A percentile compares a stretch with the other conserved stretches of the same genome.
Conservation (phyloP, 768 basidiomycete species). For the Podaxis pistillaris region DNA sequence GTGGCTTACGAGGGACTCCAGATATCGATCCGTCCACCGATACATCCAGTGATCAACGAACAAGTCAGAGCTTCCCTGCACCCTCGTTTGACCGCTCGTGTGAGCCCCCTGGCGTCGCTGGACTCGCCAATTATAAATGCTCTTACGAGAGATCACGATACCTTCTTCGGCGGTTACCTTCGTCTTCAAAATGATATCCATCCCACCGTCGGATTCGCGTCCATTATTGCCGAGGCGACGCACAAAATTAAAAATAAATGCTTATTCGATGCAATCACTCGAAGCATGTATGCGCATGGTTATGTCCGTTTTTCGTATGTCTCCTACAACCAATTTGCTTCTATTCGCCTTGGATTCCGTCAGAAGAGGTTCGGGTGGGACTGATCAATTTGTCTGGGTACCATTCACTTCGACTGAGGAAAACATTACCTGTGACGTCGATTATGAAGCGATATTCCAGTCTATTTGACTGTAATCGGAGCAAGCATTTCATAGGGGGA, state of each 20-base stretch:
- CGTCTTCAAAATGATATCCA: not conserved
- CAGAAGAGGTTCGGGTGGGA: not conserved
- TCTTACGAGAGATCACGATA: not conserved
- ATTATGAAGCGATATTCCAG: too few relatives aligned
- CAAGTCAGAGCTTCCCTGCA: slow-evolving; percentile 1
- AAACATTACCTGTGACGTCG: too few relatives aligned
- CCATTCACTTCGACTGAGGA: too few relatives aligned
- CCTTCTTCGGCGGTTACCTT: not conserved
- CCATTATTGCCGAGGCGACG: slow-evolving; percentile 3
- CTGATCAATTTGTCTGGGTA: not conserved
- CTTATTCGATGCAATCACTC: not conserved
- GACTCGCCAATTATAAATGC: not conserved
- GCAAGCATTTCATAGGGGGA: not conserved
- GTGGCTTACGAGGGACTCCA: not conserved
- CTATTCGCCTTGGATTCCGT: not conserved
- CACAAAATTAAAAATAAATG: not conserved
- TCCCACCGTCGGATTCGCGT: slow-evolving; percentile 3
- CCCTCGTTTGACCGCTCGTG: not conserved
- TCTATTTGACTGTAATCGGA: too few relatives aligned
- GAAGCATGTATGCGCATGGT: not conserved
- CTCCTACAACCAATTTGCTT: not conserved
- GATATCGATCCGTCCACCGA: not conserved
- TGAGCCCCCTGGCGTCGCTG: not conserved
- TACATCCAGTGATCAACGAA: not conserved
- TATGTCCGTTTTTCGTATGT: not conserved